Conservation (phyloP, 805 yeast species). For the Yarrowia sp. region DNA sequence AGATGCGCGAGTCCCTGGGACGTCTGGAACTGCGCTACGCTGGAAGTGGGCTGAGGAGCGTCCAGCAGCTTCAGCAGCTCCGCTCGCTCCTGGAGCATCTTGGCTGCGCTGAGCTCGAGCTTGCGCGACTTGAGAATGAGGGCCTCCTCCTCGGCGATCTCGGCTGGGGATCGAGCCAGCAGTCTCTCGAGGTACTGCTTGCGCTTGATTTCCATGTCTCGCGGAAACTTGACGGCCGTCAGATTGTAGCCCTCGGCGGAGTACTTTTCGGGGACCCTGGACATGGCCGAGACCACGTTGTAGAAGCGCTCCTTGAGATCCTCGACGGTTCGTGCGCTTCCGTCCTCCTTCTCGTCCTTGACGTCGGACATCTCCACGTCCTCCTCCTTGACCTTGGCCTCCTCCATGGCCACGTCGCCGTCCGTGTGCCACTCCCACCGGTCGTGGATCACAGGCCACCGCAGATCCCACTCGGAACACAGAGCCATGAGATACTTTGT, state of each 20-base stretch:
- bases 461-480: constrained; percentile 51
- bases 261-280: constrained; percentile 43
- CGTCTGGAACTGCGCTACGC: constrained; percentile 71
- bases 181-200: constrained; percentile 76
- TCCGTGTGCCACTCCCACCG: constrained; percentile 46
- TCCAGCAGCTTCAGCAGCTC: constrained; percentile 75
- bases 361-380: neutral
- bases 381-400: constrained; percentile 3
- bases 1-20: constrained; percentile 89
- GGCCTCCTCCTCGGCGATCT: constrained; percentile 96
- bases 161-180: constrained; percentile 85
- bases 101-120: constrained; percentile 88
- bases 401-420: neutral
- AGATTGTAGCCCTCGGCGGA: constrained; percentile 37
- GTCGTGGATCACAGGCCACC: constrained; percentile 69
- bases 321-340: constrained; percentile 54
- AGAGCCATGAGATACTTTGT: constrained; percentile 74
- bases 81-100: constrained; percentile 78
- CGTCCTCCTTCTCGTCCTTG: constrained; percentile 22
- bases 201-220: constrained; percentile 70
- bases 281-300: constrained; percentile 56
- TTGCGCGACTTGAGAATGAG: constrained; percentile 88
- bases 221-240: constrained; percentile 56
- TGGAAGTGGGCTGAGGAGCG: constrained; percentile 71
- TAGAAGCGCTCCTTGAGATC: constrained; percentile 84